Conservation (phyloP, 148 eudicot species). For the Simmondsia chinensis region DNA sequence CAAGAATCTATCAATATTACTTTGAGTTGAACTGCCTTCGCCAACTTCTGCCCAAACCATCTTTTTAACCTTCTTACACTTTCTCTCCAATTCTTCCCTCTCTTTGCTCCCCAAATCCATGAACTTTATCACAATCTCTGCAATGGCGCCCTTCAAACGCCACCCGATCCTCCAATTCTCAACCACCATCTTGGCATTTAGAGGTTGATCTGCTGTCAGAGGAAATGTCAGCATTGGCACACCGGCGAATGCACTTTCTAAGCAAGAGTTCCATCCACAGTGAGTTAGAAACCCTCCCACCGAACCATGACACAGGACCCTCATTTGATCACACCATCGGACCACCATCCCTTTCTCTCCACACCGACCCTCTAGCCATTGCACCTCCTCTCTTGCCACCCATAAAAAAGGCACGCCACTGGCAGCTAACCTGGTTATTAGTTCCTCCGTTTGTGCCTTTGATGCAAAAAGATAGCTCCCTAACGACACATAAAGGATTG, state of each 20-base stretch:
- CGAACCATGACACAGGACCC: conserved; percentile 5
- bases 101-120: conserved; percentile 6
- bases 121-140: conserved; percentile 1
- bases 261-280: conserved; percentile 12
- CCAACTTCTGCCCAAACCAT: not conserved
- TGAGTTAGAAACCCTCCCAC: not conserved
- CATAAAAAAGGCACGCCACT: conserved; percentile 2
- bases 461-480: conserved; percentile 2
- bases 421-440: not conserved
- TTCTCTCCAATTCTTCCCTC: conserved; percentile 7
- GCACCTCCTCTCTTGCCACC: not conserved
- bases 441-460: no score
- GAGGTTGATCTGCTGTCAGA: conserved; percentile 4
- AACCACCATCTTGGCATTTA: conserved; percentile 3
- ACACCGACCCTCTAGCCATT: not conserved
- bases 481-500: conserved; percentile 5
- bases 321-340: conserved; percentile 15
- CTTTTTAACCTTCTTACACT: not conserved
- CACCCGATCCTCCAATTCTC: conserved; percentile 7
- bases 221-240: conserved; percentile 9
- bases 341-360: conserved; percentile 7
- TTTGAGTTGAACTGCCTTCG: not conserved
- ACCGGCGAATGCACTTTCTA: conserved; percentile 9
- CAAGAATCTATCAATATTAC: not conserved
- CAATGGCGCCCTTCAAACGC: conserved; percentile 1